Percentiles rank a stretch among this genome's conserved stretches.
Evolutionary conservation across 2,329 filamentous ascomycete species (phyloP).

Genomic region (Colletotrichum musae): DNA sequence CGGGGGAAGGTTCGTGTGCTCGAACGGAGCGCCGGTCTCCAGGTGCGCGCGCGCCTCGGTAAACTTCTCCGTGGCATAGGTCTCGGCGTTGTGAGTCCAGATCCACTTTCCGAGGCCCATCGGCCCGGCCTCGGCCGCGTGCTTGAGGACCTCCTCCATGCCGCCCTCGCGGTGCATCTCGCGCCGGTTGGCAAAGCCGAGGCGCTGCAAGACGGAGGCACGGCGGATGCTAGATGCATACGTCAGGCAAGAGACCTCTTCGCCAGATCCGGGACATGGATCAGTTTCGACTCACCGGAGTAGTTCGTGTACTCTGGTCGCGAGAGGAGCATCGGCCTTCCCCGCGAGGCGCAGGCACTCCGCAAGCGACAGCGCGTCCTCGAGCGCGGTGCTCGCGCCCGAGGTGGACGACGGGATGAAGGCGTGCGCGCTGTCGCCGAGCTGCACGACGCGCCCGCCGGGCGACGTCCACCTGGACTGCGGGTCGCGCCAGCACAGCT

Average conservation of each 20-base stretch:
- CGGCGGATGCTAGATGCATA: not conserved
- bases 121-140: conserved; percentile 6
- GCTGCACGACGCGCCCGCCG: conserved; percentile 40
- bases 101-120: conserved; percentile 22
- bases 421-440: conserved; percentile 43
- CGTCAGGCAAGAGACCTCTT: not conserved
- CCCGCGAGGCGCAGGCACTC: conserved; percentile 40
- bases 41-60: conserved; percentile 13
- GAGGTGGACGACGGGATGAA: conserved; percentile 42
- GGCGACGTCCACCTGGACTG: conserved; percentile 39
- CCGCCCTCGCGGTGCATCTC: conserved; percentile 18
- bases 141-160: conserved; percentile 19
- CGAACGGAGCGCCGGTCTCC: conserved; percentile 1
- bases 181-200: conserved; percentile 2
- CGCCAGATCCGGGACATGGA: too few relatives aligned
- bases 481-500: conserved; percentile 39
- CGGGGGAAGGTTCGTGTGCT: conserved; percentile 9
- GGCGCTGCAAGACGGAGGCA: not conserved
- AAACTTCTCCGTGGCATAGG: conserved; percentile 5
- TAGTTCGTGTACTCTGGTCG: conserved; percentile 16
- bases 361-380: conserved; percentile 42
- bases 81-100: conserved; percentile 13
- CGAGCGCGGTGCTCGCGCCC: conserved; percentile 43
- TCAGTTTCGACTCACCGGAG: conserved; percentile 17
- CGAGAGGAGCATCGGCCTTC: not conserved